Percentiles rank a stretch among this genome's conserved stretches.
phyloP scores from a whole-genome alignment of 2,329 filamentous ascomycete genomes.

The Periglandula ipomoeae region DNA sequence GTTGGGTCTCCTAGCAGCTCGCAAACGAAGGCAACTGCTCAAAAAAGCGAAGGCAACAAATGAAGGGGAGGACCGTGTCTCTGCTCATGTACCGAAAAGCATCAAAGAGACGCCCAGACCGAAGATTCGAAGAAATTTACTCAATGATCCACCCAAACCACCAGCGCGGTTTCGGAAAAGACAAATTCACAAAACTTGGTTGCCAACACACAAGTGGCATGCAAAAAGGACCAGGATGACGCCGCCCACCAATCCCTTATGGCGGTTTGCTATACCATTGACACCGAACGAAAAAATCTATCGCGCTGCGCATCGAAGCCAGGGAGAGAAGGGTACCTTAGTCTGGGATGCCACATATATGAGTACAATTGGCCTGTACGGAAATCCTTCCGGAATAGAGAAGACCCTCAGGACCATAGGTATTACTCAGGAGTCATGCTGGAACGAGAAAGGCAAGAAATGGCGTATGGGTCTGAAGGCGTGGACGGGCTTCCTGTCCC shows the following conservation, averaged over 20 bases:
- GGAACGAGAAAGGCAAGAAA: conserved; percentile 54
- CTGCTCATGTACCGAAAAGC: conserved; percentile 10
- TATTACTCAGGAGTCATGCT: conserved; percentile 49
- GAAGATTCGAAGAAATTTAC: conserved; percentile 60
- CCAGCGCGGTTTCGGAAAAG: conserved; percentile 71
- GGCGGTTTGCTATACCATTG: conserved; percentile 80
- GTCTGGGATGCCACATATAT: conserved; percentile 95
- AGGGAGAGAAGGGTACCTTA: conserved; percentile 65
- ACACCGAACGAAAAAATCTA: conserved; percentile 88
- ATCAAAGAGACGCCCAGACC: conserved; percentile 35
- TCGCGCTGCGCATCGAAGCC: conserved; percentile 73
- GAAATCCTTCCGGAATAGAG: conserved; percentile 52
- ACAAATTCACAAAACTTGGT: conserved; percentile 82
- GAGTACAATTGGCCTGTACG: conserved; percentile 73
- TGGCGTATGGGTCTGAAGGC: conserved; percentile 53
- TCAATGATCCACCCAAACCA: conserved; percentile 49
- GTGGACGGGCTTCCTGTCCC: conserved; percentile 41
- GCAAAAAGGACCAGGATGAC: conserved; percentile 90
- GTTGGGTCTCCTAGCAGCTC: conserved; percentile 53
- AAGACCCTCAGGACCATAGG: conserved; percentile 59
- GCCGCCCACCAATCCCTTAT: conserved; percentile 65
- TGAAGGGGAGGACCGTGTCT: conserved; percentile 9
- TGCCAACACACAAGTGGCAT: conserved; percentile 91
- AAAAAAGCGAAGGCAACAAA: conserved; percentile 18
- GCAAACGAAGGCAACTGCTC: conserved; percentile 37